Evolutionary conservation across 2,329 filamentous ascomycete species (phyloP).

Genomic region (Fusarium austroafricanum): DNA sequence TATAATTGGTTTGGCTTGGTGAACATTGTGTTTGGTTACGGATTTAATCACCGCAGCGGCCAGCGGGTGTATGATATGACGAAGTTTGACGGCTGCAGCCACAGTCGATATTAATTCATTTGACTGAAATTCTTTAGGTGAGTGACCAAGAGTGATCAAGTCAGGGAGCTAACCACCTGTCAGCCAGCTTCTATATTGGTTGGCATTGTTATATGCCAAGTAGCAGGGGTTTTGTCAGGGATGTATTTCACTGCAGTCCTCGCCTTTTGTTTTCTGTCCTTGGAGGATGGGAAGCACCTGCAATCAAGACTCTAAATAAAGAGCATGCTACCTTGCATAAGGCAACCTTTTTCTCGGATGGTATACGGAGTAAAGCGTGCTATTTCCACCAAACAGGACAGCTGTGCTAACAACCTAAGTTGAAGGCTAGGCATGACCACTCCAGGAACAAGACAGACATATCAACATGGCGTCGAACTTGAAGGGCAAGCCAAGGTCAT

Average conservation of each 20-base stretch:
- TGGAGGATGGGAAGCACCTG: background rate
- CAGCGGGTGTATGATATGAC: background rate
- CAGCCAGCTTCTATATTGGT: slow-evolving; percentile 20
- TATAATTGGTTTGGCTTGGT: slow-evolving; percentile 6
- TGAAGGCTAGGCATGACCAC: background rate
- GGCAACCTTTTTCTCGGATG: slow-evolving; percentile 15
- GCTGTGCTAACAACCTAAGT: slow-evolving; percentile 1
- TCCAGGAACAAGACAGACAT: slow-evolving; percentile 19
- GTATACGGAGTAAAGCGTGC: background rate
- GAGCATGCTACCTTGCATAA: slow-evolving; percentile 17
- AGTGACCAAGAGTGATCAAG: background rate
- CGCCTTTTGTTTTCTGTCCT: slow-evolving; percentile 11
- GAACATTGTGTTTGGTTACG: slow-evolving; percentile 9
- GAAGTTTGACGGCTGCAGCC: background rate
- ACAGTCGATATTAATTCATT: background rate
- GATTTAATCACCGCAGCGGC: background rate
- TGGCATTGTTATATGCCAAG: slow-evolving; percentile 27
- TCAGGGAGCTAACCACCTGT: background rate
- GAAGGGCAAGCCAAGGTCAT: background rate
- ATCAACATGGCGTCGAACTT: slow-evolving; percentile 1
- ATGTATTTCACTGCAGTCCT: slow-evolving; percentile 7
- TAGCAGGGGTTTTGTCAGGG: slow-evolving; percentile 27
- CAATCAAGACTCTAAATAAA: background rate
- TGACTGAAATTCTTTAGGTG: background rate
- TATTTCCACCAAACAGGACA: slow-evolving; percentile 4